These are phyloP conservation scores for Candida morakotiae DNA, from an alignment of 805 yeast species.

Conservation along the genomic window DNA sequence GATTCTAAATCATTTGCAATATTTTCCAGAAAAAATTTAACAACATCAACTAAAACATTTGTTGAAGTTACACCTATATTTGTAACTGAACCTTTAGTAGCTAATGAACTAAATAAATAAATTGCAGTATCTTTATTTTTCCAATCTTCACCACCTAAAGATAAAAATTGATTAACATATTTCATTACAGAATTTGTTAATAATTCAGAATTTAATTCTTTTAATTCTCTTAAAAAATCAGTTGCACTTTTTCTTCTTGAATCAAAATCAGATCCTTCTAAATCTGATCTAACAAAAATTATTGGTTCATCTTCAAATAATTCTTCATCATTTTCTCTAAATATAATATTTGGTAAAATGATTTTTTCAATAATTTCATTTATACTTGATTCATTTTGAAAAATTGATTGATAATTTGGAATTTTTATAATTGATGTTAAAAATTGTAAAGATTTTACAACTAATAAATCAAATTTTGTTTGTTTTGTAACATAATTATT, in stretches of 20 bases:
- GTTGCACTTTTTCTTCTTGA: constrained; percentile 92
- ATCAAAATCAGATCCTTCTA: constrained; percentile 93
- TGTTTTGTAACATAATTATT: constrained; percentile 57
- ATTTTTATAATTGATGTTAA: constrained; percentile 76
- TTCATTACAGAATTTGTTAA: constrained; percentile 72
- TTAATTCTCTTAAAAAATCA: constrained; percentile 83
- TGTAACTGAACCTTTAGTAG: constrained; percentile 87
- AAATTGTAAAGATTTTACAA: constrained; percentile 75
- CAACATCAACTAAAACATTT: constrained; percentile 79
- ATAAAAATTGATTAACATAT: constrained; percentile 65
- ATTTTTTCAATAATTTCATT: constrained; percentile 78
- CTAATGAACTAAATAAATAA: constrained; percentile 81
- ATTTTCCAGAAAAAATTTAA: constrained; percentile 74
- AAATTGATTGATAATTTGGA: constrained; percentile 62
- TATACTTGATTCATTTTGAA: constrained; percentile 55
- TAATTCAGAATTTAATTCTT: constrained; percentile 67
- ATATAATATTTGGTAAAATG: constrained; percentile 80
- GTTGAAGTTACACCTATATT: constrained; percentile 84
- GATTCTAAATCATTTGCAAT: constrained; percentile 78
- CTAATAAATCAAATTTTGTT: constrained; percentile 78
- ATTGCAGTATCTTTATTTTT: constrained; percentile 82
- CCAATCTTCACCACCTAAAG: constrained; percentile 58
- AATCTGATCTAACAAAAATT: constrained; percentile 84
- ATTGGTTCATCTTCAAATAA: constrained; percentile 96
- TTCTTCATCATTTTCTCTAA: constrained; percentile 88